Evolutionary conservation across 2,329 filamentous ascomycete genomes (phyloP).

Genomic region (Neofusicoccum parvum): DNA sequence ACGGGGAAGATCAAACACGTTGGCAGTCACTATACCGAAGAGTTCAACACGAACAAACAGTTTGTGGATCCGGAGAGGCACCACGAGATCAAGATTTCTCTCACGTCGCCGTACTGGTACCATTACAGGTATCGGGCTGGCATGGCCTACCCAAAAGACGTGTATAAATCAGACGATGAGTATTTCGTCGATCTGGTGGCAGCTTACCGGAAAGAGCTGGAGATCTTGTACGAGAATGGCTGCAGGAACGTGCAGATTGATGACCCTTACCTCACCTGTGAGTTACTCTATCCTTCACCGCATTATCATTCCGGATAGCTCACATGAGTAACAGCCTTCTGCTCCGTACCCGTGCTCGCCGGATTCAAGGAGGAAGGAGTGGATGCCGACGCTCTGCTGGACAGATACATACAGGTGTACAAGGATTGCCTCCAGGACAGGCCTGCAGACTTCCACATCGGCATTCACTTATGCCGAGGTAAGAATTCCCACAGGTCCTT

Average conservation of each 20-base stretch:
- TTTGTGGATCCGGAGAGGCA: constrained; percentile 62
- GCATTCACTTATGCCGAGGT: constrained; percentile 69
- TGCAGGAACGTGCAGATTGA: constrained; percentile 53
- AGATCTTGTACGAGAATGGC: constrained; percentile 48
- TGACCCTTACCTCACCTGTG: constrained; percentile 50
- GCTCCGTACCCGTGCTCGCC: constrained; percentile 40
- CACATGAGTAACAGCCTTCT: constrained; percentile 30
- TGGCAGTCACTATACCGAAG: constrained; percentile 59
- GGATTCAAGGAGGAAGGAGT: constrained; percentile 65
- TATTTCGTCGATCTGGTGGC: constrained; percentile 52
- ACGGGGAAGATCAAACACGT: constrained; percentile 61
- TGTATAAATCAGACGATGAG: constrained; percentile 50
- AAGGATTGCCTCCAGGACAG: constrained; percentile 65
- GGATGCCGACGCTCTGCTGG: constrained; percentile 69
- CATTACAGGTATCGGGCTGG: constrained; percentile 65
- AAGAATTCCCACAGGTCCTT: constrained; percentile 27
- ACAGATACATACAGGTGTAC: constrained; percentile 76
- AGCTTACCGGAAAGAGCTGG: constrained; percentile 50
- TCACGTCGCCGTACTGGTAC: constrained; percentile 70
- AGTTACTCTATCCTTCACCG: background rate
- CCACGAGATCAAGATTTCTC: constrained; percentile 68
- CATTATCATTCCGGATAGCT: background rate
- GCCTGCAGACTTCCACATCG: constrained; percentile 72
- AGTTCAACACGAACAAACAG: constrained; percentile 62
- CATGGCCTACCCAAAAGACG: constrained; percentile 47